Percentiles rank a stretch among this genome's conserved stretches.
These are phyloP conservation scores for Leucocoprinus leucothites DNA, from an alignment of 768 basidiomycete genomes.

Conservation along the genomic window DNA sequence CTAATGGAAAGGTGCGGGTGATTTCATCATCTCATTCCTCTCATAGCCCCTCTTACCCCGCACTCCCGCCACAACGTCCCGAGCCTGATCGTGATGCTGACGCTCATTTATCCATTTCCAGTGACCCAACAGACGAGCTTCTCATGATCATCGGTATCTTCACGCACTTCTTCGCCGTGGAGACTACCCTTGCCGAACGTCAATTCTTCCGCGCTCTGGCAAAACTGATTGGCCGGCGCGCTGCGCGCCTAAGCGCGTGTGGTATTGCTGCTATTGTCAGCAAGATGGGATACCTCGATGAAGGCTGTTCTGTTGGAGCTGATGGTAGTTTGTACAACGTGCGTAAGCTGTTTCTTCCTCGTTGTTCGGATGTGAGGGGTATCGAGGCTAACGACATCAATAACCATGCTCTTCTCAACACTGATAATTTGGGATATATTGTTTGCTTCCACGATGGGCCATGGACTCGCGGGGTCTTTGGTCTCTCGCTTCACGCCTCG, in stretches of 20 bases:
- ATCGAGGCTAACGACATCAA: not conserved
- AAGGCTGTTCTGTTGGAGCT: conserved; percentile 85
- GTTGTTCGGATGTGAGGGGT: not conserved
- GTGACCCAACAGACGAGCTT: conserved; percentile 94
- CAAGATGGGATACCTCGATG: conserved; percentile 92
- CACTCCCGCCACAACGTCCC: not conserved
- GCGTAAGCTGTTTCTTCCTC: conserved; percentile 23
- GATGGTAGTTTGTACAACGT: conserved; percentile 97
- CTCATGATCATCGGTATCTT: conserved; percentile 98
- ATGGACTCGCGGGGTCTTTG: not conserved
- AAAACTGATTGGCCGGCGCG: conserved; percentile 82
- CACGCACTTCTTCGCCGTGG: conserved; percentile 93
- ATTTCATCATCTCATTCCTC: not conserved
- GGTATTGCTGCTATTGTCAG: conserved; percentile 96
- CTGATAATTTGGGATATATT: no score
- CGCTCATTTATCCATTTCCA: conserved; percentile 23
- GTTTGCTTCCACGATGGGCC: not conserved
- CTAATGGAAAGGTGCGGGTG: conserved; percentile 83
- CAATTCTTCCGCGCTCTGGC: conserved; percentile 97
- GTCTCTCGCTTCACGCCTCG: not conserved
- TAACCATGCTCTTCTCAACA: no score
- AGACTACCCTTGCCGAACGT: conserved; percentile 94
- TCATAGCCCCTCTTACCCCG: not conserved
- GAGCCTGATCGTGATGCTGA: not conserved
- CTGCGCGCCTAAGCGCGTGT: conserved; percentile 89